These are phyloP conservation scores for Solanum lycopersicoides DNA, from an alignment of 257 asterid species.

Conservation along the genomic window DNA sequence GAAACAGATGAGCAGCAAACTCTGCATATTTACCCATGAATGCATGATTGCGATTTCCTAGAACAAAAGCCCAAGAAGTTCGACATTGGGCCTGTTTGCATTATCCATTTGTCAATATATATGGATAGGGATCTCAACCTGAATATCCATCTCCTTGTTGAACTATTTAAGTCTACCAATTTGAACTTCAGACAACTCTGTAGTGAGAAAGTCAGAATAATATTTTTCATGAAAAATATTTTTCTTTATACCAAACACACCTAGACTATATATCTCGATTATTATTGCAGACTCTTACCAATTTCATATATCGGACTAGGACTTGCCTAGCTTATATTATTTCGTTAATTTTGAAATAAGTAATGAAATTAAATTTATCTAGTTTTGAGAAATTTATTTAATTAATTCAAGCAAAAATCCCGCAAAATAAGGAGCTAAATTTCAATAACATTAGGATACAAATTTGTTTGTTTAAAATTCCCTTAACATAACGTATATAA, in stretches of 20 bases:
- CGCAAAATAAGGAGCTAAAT: background rate
- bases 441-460: background rate
- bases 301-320: background rate
- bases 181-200: background rate
- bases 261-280: background rate
- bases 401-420: background rate
- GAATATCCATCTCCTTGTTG: background rate
- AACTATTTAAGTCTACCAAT: background rate
- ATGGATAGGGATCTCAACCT: background rate
- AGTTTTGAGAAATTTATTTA: background rate
- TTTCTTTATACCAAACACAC: background rate
- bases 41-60: background rate
- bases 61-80: background rate
- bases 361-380: background rate
- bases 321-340: background rate
- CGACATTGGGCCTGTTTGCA: background rate
- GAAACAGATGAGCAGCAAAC: background rate
- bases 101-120: background rate
- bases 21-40: background rate
- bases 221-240: too few species aligned
- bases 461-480: background rate
- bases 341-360: background rate
- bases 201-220: background rate
- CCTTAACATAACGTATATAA: background rate
- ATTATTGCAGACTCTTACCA: background rate